Base-by-base conservation (phyloP, 305 asterid genomes). In the Stenogyne calaminthoides region DNA sequence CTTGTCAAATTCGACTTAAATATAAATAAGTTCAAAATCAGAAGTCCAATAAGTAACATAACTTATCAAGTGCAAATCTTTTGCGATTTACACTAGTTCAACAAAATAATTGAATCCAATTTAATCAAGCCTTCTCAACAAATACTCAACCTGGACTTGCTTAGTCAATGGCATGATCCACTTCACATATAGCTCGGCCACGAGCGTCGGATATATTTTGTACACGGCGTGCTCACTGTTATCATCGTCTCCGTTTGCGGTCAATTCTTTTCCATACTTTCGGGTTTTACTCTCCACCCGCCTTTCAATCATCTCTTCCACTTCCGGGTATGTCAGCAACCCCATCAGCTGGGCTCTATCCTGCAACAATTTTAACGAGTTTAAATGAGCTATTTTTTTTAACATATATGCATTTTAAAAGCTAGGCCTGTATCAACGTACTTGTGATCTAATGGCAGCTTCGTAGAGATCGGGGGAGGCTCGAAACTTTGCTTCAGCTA, bases 141-240 rank as follows among this genome's bases (percentile, higher is more conserved):
- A 80, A 81, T 93, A 91, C 78, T 88, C 83, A 56, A 89, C 86
- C 80, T 93, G 97, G 70, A 93, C 98, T 79, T 86, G 88, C 85
- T 93, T 93, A 1, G 97, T 91, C 69, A 91, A 72, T 14, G 98
- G 97, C 94, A 93, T 93, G 76, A 93, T 91, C 96, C 96, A 93
- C 18, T 85, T 79, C 64, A 84, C 84, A 22, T 91, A 93, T 0
- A 93, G 67, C 60, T 78, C 89, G 0, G 90, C 91, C 67, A 93
- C 93, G 11, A 93, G 77, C 80, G 71, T 25, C 3, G 97, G 98
- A 39, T 86, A 87, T 52, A 93, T 89, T 75, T 83, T 89, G 85
- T 88, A 91, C 8, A 85, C 93, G 0, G 90, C 93, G 1, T 89
- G 88, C 10, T 85, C 89, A 1, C 29, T 20, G 18, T 40, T 64